These are phyloP conservation scores for Russula brevipes DNA, from an alignment of 768 basidiomycete species.

Conservation along the genomic window DNA sequence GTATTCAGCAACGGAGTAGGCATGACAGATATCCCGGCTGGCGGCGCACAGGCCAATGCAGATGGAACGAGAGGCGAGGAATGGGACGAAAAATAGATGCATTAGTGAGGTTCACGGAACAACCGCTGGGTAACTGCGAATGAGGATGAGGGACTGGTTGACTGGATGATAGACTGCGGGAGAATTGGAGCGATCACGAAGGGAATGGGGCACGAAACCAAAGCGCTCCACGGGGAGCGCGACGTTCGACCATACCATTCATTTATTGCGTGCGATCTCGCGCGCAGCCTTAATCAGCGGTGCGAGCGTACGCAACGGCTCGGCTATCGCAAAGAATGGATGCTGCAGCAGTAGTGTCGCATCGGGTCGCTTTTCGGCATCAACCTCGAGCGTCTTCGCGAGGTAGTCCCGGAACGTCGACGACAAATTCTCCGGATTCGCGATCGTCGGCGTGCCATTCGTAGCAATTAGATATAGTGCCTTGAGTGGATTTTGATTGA, in stretches of 20 bases:
- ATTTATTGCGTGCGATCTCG: constrained; percentile 59
- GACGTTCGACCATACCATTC: neutral
- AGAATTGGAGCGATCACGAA: neutral
- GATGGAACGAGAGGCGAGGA: constrained; percentile 1
- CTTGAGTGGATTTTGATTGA: constrained; percentile 94
- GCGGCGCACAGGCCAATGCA: constrained; percentile 9
- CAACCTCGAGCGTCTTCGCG: constrained; percentile 83
- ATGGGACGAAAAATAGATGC: neutral
- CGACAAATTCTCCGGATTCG: constrained; percentile 77
- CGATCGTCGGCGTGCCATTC: constrained; percentile 94
- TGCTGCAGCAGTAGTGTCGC: constrained; percentile 82
- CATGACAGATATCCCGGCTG: neutral
- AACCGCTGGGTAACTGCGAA: constrained; percentile 9
- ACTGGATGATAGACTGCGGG: constrained; percentile 12
- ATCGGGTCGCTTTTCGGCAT: constrained; percentile 88
- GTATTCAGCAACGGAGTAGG: constrained; percentile 6
- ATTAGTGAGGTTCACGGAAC: constrained; percentile 13
- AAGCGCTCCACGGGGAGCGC: neutral
- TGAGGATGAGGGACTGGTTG: constrained; percentile 15
- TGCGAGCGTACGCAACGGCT: constrained; percentile 79
- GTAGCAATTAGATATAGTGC: constrained; percentile 97
- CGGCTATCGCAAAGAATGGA: constrained; percentile 82
- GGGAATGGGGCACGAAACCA: neutral
- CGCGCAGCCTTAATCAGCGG: constrained; percentile 91
- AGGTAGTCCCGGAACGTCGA: constrained; percentile 86